phyloP scores from a whole-genome alignment of 257 asterid species.

The Rehmannia glutinosa region DNA sequence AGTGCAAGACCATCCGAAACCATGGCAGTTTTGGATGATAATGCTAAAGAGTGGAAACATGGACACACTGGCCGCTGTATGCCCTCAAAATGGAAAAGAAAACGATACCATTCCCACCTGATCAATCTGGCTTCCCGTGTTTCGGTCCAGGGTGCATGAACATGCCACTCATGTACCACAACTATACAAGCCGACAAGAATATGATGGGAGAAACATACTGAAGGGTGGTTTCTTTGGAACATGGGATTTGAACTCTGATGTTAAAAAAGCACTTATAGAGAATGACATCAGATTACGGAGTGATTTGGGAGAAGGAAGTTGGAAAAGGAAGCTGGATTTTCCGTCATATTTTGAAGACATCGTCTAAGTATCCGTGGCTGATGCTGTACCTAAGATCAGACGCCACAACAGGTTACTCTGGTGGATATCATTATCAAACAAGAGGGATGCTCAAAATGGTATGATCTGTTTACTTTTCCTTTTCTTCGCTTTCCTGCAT shows the following conservation, averaged over 20 bases:
- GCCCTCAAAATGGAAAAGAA: slow-evolving; percentile 65
- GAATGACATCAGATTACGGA: slow-evolving; percentile 52
- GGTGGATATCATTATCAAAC: slow-evolving; percentile 87
- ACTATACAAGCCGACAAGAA: slow-evolving; percentile 56
- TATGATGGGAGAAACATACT: slow-evolving; percentile 44
- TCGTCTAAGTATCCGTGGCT: slow-evolving; percentile 80
- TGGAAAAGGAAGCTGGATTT: slow-evolving; percentile 73
- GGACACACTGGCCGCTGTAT: slow-evolving; percentile 72
- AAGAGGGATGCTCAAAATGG: slow-evolving; percentile 76
- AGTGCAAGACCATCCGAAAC: slow-evolving; percentile 56
- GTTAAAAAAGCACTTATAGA: slow-evolving; percentile 17
- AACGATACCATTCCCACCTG: slow-evolving; percentile 42
- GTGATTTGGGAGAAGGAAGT: slow-evolving; percentile 76
- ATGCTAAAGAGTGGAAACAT: slow-evolving; percentile 84
- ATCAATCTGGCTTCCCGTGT: slow-evolving; percentile 63
- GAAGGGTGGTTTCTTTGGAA: slow-evolving; percentile 65
- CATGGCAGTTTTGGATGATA: slow-evolving; percentile 96
- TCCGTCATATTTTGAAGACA: slow-evolving; percentile 65
- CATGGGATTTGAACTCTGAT: slow-evolving; percentile 57
- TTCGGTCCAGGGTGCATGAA: slow-evolving; percentile 84
- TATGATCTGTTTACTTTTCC: too few relatives aligned
- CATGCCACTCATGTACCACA: slow-evolving; percentile 65
- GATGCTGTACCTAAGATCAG: slow-evolving; percentile 86
- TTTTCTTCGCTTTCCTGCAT: too few relatives aligned
- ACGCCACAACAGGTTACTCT: slow-evolving; percentile 65